A percentile compares a stretch with the other conserved stretches of the same genome.
phyloP scores from a whole-genome alignment of 2,329 filamentous ascomycete species.

The Ascochyta rabiei region DNA sequence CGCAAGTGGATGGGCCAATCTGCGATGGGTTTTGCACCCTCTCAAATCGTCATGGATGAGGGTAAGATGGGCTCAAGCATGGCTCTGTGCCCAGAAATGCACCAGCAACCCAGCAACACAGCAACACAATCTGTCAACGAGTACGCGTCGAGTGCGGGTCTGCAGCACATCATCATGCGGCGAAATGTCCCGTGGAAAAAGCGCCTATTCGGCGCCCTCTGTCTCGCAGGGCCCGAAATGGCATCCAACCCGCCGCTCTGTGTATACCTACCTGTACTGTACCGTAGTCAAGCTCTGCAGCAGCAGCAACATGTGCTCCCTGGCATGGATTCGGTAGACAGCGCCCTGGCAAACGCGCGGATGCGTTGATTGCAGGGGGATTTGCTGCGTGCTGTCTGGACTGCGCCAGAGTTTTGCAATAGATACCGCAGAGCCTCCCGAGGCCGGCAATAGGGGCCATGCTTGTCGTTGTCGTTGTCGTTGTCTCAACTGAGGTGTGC shows the following conservation, averaged over 20 bases:
- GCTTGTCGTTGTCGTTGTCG: slow-evolving; percentile 26
- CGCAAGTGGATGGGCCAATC: slow-evolving; percentile 12
- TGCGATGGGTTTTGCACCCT: slow-evolving; percentile 10
- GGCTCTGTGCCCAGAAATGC: slow-evolving; percentile 1
- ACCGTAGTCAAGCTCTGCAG: neutral
- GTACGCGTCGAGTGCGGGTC: slow-evolving; percentile 13
- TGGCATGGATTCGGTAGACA: slow-evolving; percentile 15
- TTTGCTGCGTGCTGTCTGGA: slow-evolving; percentile 10
- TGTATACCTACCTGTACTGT: neutral
- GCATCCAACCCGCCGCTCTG: neutral
- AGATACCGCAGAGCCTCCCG: slow-evolving; percentile 17
- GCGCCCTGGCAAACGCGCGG: slow-evolving; percentile 12
- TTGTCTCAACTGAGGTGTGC: slow-evolving; percentile 13
- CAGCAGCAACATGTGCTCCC: slow-evolving; percentile 12
- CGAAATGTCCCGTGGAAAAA: slow-evolving; percentile 4
- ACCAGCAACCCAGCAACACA: too few relatives aligned
- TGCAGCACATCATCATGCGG: slow-evolving; percentile 13
- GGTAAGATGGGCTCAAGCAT: neutral
- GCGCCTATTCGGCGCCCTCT: neutral
- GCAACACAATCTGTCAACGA: slow-evolving; percentile 4
- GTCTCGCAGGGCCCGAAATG: slow-evolving; percentile 8
- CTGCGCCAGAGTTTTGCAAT: slow-evolving; percentile 12
- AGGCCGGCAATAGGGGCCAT: slow-evolving; percentile 29
- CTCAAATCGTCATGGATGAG: neutral
- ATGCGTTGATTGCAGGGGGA: slow-evolving; percentile 16